A percentile compares a stretch with the other conserved stretches of the same genome.
Conservation (phyloP, 2,329 filamentous ascomycete species). For the Cryphonectria japonica region DNA sequence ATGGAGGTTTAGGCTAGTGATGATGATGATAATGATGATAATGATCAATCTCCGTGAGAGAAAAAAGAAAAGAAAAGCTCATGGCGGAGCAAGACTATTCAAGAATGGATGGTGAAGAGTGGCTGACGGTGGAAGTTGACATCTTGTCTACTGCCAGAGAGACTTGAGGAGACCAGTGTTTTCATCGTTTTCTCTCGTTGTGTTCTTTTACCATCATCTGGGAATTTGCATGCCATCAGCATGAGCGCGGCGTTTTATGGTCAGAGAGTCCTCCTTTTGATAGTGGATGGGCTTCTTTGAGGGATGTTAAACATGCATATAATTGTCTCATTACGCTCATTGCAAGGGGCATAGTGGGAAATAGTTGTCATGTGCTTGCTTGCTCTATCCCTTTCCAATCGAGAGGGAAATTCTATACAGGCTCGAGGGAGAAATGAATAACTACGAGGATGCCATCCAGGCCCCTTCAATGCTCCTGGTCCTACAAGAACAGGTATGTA, state of each 20-base stretch:
- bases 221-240: slow-evolving; percentile 20
- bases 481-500: not conserved
- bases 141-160: slow-evolving; percentile 4
- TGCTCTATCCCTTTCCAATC: not conserved
- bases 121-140: not conserved
- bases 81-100: not conserved
- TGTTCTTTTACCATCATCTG: not conserved
- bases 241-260: slow-evolving; percentile 21
- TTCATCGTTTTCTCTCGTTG: not conserved
- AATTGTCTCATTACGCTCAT: not conserved
- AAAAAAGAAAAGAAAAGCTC: not conserved
- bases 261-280: not conserved
- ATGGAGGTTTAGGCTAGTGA: slow-evolving; percentile 43
- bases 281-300: not conserved
- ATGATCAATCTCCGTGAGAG: not conserved
- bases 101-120: not conserved
- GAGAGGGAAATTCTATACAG: not conserved
- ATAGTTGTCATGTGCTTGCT: not conserved
- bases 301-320: not conserved
- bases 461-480: not conserved
- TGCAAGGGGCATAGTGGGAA: not conserved
- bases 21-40: not conserved
- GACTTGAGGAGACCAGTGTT: slow-evolving; percentile 7
- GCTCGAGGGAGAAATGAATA: not conserved
- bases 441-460: not conserved